Conservation (phyloP, 768 basidiomycete genomes). For the Holtermannia corniformis region DNA sequence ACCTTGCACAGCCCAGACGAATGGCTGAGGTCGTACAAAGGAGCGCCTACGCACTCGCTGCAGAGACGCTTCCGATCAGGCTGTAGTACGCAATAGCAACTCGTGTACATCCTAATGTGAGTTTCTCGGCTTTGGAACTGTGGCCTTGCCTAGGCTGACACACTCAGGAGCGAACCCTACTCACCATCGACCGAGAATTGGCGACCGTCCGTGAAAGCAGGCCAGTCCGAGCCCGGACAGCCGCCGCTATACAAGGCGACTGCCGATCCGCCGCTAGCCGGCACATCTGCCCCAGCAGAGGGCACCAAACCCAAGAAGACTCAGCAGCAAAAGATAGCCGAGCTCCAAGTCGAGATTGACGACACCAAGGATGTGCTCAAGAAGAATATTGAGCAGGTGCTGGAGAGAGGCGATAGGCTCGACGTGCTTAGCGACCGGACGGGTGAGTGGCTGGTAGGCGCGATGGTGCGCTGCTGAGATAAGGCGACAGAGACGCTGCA, state of each 20-base stretch:
- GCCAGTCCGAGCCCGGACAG: not conserved
- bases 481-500: not conserved
- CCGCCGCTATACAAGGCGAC: not conserved
- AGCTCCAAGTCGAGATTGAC: not conserved
- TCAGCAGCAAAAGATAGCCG: not conserved
- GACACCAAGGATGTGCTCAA: not conserved
- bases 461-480: not conserved
- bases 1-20: too few species aligned
- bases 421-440: not conserved
- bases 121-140: too few species aligned
- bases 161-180: not conserved
- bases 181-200: not conserved
- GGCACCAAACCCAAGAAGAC: not conserved
- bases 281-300: not conserved
- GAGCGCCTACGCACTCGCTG: too few species aligned
- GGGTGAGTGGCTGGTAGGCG: not conserved
- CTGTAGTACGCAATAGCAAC: too few species aligned
- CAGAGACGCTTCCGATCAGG: too few species aligned
- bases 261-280: not conserved
- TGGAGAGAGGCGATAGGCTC: not conserved
- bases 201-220: not conserved
- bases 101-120: too few species aligned
- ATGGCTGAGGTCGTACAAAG: too few species aligned
- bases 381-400: not conserved
- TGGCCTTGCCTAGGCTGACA: too few species aligned